Percentiles rank a stretch among this genome's conserved stretches.
These are phyloP conservation scores for Lignosus rhinocerotis DNA, from an alignment of 1,284 basidiomycete genomes.

Conservation along the genomic window DNA sequence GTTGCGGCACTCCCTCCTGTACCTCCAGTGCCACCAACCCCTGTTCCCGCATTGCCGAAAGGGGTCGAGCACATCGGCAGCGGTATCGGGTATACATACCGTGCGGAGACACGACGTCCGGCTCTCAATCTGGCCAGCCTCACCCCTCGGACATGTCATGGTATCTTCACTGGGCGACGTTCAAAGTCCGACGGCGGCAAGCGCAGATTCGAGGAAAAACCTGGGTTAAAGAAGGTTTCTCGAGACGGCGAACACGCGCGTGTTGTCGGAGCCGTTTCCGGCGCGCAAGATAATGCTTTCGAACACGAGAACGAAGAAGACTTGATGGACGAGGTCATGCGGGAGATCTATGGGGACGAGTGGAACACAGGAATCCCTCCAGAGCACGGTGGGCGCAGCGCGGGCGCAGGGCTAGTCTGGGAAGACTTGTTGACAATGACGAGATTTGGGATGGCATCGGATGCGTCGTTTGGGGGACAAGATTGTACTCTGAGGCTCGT, in stretches of 20 bases:
- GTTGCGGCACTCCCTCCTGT: conserved; percentile 4
- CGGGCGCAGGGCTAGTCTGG: conserved; percentile 18
- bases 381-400: conserved; percentile 4
- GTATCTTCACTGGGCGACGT: conserved; percentile 23
- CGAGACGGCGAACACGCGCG: background rate
- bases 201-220: conserved; percentile 7
- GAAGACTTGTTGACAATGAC: conserved; percentile 13
- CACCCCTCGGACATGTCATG: conserved; percentile 28
- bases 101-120: conserved; percentile 16
- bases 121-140: conserved; percentile 24
- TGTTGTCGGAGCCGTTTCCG: too few species aligned
- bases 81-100: conserved; percentile 54
- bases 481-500: conserved; percentile 28
- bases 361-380: conserved; percentile 25
- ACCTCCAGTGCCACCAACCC: conserved; percentile 10
- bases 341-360: conserved; percentile 30
- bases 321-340: conserved; percentile 33
- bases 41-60: conserved; percentile 37
- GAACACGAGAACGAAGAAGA: conserved; percentile 28
- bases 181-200: conserved; percentile 8
- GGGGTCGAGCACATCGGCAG: conserved; percentile 53
- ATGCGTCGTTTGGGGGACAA: conserved; percentile 25
- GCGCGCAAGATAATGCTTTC: conserved; percentile 1
- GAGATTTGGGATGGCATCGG: conserved; percentile 16
- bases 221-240: conserved; percentile 2